Conservation (phyloP, 495 filamentous ascomycete genomes). For the Annulohypoxylon nitens region DNA sequence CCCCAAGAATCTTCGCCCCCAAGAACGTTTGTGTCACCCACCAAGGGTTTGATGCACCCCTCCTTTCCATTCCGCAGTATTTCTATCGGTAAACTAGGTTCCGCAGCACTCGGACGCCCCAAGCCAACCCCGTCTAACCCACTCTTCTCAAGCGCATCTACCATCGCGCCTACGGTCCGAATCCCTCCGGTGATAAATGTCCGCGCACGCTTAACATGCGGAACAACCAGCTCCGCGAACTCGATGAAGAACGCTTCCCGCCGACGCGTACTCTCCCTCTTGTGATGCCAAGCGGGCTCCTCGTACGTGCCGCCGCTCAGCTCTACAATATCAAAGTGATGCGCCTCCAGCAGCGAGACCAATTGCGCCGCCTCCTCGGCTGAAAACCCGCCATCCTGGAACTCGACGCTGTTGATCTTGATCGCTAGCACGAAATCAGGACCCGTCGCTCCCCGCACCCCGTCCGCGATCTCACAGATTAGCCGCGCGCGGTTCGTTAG, state of each 20-base stretch:
- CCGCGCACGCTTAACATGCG: slow-evolving; percentile 66
- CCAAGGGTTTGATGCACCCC: slow-evolving; percentile 57
- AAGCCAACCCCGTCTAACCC: slow-evolving; percentile 69
- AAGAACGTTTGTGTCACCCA: slow-evolving; percentile 35
- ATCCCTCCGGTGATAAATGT: slow-evolving; percentile 74
- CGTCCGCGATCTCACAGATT: slow-evolving; percentile 66
- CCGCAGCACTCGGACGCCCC: slow-evolving; percentile 66
- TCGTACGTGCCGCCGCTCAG: slow-evolving; percentile 75
- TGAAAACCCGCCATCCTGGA: slow-evolving; percentile 69
- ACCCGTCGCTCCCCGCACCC: slow-evolving; percentile 60
- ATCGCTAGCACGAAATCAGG: slow-evolving; percentile 70
- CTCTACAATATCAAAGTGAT: slow-evolving; percentile 73
- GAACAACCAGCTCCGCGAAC: slow-evolving; percentile 71
- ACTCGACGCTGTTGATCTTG: slow-evolving; percentile 79
- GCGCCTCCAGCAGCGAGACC: slow-evolving; percentile 66
- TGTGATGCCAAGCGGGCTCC: slow-evolving; percentile 64
- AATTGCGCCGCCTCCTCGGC: slow-evolving; percentile 68
- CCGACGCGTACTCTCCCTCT: slow-evolving; percentile 66
- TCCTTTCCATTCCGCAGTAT: slow-evolving; percentile 62
- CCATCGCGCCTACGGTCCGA: slow-evolving; percentile 71
- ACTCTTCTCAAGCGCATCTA: slow-evolving; percentile 67
- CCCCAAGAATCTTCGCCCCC: slow-evolving; percentile 33
- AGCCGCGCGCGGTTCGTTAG: slow-evolving; percentile 74
- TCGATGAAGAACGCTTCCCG: slow-evolving; percentile 77
- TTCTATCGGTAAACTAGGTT: slow-evolving; percentile 63